Percentiles rank a stretch among this genome's conserved stretches.
Evolutionary conservation across 2,329 filamentous ascomycete genomes (phyloP).

Genomic region (Metarhizium sp.): DNA sequence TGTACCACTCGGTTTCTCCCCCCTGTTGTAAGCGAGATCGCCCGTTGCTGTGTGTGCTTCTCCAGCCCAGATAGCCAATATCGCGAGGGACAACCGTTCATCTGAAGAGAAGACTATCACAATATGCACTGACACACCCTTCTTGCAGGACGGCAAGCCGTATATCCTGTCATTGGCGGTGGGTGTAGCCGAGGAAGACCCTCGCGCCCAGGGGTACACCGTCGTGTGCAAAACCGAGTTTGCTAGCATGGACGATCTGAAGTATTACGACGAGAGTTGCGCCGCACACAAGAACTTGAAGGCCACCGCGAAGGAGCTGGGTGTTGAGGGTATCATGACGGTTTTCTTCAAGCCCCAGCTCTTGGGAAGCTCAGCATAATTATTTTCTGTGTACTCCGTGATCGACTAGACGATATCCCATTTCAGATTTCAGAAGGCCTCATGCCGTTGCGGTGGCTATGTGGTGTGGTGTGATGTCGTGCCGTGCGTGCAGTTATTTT

Average conservation of each 20-base stretch:
- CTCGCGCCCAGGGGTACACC: constrained; percentile 56
- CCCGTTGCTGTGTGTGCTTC: background rate
- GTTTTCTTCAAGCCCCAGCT: constrained; percentile 30
- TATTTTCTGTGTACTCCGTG: background rate
- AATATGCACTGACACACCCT: constrained; percentile 9
- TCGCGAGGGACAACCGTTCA: background rate
- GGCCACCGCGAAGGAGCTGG: constrained; percentile 21
- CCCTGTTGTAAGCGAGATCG: background rate
- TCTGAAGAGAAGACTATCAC: background rate
- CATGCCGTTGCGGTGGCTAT: background rate
- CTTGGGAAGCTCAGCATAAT: constrained; percentile 12
- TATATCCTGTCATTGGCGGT: constrained; percentile 55
- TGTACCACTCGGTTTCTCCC: background rate
- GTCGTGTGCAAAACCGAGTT: constrained; percentile 55
- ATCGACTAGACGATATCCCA: background rate
- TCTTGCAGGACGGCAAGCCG: constrained; percentile 53
- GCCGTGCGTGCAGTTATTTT: no score
- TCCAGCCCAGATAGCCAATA: background rate
- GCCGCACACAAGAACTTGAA: constrained; percentile 33
- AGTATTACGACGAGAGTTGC: constrained; percentile 54
- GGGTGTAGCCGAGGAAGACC: constrained; percentile 44
- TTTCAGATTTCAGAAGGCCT: background rate
- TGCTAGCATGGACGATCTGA: constrained; percentile 55
- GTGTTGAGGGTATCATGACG: constrained; percentile 27
- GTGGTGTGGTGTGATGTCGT: no score